Evolutionary conservation across 768 basidiomycete species (phyloP).

Genomic region (Phylloporus sp.): DNA sequence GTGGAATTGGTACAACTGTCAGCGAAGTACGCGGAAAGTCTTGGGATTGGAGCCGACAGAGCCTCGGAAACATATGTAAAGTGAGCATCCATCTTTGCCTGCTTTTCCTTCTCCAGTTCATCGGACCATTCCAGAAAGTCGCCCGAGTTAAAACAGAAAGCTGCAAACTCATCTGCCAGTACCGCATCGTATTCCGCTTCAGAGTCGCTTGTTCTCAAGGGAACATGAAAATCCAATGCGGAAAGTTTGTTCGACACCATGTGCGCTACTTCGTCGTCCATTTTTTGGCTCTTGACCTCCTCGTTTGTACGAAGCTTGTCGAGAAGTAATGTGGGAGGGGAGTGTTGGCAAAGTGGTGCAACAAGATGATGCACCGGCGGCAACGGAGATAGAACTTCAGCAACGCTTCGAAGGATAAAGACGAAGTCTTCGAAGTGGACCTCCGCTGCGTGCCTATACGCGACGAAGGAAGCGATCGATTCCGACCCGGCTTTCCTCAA

Average conservation of each 20-base stretch:
- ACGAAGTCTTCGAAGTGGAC: slow-evolving; percentile 3
- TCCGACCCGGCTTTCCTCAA: not conserved
- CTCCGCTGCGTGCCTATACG: not conserved
- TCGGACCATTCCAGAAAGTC: slow-evolving; percentile 14
- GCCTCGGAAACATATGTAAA: slow-evolving; percentile 11
- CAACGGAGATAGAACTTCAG: not conserved
- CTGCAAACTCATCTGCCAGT: slow-evolving; percentile 6
- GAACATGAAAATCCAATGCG: not conserved
- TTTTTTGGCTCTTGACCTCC: not conserved
- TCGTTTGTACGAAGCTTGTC: not conserved
- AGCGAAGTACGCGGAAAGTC: slow-evolving; percentile 2
- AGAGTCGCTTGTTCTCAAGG: not conserved
- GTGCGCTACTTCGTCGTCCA: not conserved
- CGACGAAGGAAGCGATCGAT: not conserved
- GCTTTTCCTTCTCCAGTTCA: slow-evolving; percentile 9
- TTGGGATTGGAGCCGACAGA: slow-evolving; percentile 8
- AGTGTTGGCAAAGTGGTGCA: not conserved
- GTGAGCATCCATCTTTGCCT: slow-evolving; percentile 11
- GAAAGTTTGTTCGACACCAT: not conserved
- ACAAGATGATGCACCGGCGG: not conserved
- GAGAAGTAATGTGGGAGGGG: not conserved
- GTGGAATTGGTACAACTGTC: not conserved
- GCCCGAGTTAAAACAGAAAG: slow-evolving; percentile 9
- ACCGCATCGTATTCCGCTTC: slow-evolving; percentile 10
- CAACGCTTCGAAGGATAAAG: not conserved